Evolutionary conservation across 129 eudicot species (phyloP).

Genomic region (Ambrosia trifida): DNA sequence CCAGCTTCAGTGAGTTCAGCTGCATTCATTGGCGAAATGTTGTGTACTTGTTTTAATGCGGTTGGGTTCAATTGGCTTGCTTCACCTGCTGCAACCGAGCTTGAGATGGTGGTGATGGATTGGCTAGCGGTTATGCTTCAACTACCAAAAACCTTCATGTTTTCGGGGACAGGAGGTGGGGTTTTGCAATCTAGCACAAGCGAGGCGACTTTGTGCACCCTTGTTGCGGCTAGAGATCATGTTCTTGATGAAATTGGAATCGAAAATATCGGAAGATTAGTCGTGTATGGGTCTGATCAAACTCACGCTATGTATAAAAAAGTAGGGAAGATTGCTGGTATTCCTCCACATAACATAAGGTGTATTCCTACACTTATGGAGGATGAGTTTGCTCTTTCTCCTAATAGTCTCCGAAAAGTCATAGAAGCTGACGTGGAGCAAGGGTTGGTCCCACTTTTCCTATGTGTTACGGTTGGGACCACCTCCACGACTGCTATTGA

Average conservation of each 20-base stretch:
- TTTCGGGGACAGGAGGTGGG: conserved; percentile 56
- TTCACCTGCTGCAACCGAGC: conserved; percentile 55
- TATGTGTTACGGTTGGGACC: conserved; percentile 49
- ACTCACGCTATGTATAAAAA: conserved; percentile 40
- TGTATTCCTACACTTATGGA: conserved; percentile 23
- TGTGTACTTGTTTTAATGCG: conserved; percentile 41
- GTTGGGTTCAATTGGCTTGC: conserved; percentile 55
- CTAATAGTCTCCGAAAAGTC: conserved; percentile 15
- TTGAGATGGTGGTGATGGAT: conserved; percentile 49
- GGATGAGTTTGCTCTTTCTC: conserved; percentile 33
- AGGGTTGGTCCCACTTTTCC: conserved; percentile 53
- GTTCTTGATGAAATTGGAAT: conserved; percentile 26
- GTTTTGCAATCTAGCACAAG: conserved; percentile 44
- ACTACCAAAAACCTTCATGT: conserved; percentile 45
- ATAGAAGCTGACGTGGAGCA: conserved; percentile 46
- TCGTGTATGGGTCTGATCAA: conserved; percentile 54
- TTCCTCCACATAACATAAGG: conserved; percentile 40
- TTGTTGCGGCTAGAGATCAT: conserved; percentile 46
- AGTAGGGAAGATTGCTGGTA: conserved; percentile 39
- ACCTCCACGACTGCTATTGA: conserved; percentile 54
- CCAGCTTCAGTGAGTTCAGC: conserved; percentile 48
- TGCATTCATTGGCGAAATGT: conserved; percentile 51
- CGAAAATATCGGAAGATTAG: conserved; percentile 31
- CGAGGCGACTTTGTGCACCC: conserved; percentile 40
- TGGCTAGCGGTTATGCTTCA: conserved; percentile 49